These are phyloP conservation scores for Chenopodium suecicum DNA, from an alignment of 148 eudicot genomes.

Conservation along the genomic window DNA sequence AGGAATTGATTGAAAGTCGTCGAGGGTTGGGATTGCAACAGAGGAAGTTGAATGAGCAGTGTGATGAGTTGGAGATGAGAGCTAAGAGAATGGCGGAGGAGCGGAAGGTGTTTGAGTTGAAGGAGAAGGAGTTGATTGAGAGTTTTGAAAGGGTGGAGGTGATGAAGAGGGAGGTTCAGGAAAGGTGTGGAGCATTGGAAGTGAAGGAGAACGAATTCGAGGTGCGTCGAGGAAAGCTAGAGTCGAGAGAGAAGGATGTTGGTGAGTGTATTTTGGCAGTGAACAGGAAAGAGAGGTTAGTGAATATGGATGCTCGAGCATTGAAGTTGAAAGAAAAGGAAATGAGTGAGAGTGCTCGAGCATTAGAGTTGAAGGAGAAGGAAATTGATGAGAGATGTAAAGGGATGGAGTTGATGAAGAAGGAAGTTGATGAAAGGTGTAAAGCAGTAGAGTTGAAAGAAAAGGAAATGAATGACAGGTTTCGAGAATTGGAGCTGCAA, in stretches of 20 bases:
- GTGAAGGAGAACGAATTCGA: background rate
- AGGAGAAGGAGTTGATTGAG: constrained; percentile 15
- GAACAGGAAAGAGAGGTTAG: background rate
- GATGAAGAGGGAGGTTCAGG: background rate
- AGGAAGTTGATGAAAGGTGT: background rate
- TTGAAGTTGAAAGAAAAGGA: background rate
- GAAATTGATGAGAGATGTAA: background rate
- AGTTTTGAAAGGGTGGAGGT: background rate
- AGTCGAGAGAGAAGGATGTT: background rate
- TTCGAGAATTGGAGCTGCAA: constrained; percentile 1
- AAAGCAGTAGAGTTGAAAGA: background rate
- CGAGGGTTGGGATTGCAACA: background rate
- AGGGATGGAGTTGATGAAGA: background rate
- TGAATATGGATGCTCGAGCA: background rate
- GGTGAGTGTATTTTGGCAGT: background rate
- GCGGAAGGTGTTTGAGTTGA: constrained; percentile 2
- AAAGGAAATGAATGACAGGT: background rate
- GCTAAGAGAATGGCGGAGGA: background rate
- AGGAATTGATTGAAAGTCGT: background rate
- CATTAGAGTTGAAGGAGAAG: background rate
- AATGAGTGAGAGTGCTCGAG: background rate
- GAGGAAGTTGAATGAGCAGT: background rate
- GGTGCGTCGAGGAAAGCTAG: background rate
- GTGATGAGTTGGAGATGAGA: background rate
- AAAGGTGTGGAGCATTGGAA: background rate